Evolutionary conservation across 345 rosid species (phyloP), one percentile per base, ranked within the genome.

Genomic region (Litchi chinensis): DNA sequence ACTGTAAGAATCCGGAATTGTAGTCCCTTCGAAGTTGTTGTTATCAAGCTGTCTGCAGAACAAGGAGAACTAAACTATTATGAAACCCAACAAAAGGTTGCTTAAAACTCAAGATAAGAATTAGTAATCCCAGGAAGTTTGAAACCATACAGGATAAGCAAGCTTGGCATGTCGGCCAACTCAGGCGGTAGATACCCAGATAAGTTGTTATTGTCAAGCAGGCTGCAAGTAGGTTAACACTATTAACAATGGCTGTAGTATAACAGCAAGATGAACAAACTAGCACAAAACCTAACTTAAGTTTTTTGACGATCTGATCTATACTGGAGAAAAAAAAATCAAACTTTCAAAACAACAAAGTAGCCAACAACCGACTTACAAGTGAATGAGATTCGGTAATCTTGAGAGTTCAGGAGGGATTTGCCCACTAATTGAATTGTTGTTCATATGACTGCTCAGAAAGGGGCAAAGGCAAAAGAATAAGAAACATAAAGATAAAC

Each of bases 371-470:
- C 65, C 65, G 75, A 88, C 98, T 94, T 91, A 96, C 99, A 96
- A 82, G 94, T 96, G 99, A 87, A 94, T 85, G 82, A 96, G 95
- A 56, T 43, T 84, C 0, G 98, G 97, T 74, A 96, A 80, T 83
- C 85, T 89, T 74, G 97, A 90, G 60, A 96, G 87, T 80, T 94
- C 98, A 2, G 90, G 85, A 0, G 99, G 99, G 76, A 96, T 91
- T 87, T 87, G 92, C 39, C 99, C 99, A 48, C 97, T 94, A 44
- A 96, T 88, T 65, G 98, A 96, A 84, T 96, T 96, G 85, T 96
- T 96, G 82, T 96, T 96, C 98, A 96, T 90, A 88, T 96, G 99
- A 88, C 98, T 96, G 90, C 75, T 80, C 79, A 84, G 78, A 70
- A 84, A 77, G 70, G 52, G 83, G 56, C 44, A 72, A 64, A 83